Base-by-base conservation (phyloP, 1,284 basidiomycete species). In the Marasmius oreades region DNA sequence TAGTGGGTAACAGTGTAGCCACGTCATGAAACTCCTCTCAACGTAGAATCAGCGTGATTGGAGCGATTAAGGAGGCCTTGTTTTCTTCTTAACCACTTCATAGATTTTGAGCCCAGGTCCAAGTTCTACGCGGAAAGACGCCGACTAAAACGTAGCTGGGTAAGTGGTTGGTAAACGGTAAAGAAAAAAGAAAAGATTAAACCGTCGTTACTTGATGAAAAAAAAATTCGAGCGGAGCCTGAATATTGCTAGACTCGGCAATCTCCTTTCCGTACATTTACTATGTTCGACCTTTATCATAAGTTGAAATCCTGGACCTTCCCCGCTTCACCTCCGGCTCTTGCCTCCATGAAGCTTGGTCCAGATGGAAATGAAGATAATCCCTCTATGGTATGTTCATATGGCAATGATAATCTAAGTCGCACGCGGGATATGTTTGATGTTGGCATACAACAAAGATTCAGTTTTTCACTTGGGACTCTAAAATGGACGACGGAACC, bases 391-490 rank as follows among this genome's bases (percentile, higher is more conserved):
- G 87, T 86, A 64, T 60, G 72, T 65, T n/a, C 34, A 11, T 51
- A 18, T 52, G 22, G 31, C 11, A 51, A 3, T 23, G 20, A 12
- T 16, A 12, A 3, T 39, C 2, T 23, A 11, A 11, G 36, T 22
- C 12, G 20, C 7, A 16, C 18, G 42, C n/a, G 22, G 37, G 16
- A 39, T 52, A 8, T 54, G 3, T 14, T 28, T 28, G 53, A 42
- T 26, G 34, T 51, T 2, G 36, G 23, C 22, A 23, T 45, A 42
- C 23, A 44, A 43, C 24, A 26, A 28, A 90, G 90, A 70, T 93
- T 26, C 91, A 93, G 70, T 92, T 90, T 70, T 93, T 92, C 63
- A 91, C 90, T 22, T 93, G 91, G 91, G 82, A 91, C 62, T 77
- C 81, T 53, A 70, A 69, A 42, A 78, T 79, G 65, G 76, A 74